Evolutionary conservation across 257 asterid genomes (phyloP).

Genomic region (Solanum paucissectum): DNA sequence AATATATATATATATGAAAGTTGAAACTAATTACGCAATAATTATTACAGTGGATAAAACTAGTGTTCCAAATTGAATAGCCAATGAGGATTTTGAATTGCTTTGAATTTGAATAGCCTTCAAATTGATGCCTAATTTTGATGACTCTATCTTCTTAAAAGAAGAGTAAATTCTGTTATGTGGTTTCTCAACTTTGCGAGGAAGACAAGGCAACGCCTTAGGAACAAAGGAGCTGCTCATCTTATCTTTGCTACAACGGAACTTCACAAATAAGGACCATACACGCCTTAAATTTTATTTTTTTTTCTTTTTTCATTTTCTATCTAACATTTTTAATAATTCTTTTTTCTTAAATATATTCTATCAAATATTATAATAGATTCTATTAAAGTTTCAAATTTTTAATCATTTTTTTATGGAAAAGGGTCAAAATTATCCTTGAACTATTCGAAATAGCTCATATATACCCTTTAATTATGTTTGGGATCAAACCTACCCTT

Average conservation of each 20-base stretch:
- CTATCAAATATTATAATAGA: neutral
- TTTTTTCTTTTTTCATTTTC: no score
- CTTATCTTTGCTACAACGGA: neutral
- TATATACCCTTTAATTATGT: no score
- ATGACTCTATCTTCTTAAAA: neutral
- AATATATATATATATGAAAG: neutral
- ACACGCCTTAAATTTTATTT: neutral
- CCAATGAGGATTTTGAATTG: conserved; percentile 26
- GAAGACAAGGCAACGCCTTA: neutral
- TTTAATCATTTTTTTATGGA: no score
- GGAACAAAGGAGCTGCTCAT: neutral
- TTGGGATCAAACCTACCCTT: no score
- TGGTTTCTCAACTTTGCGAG: neutral
- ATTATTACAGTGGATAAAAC: conserved; percentile 32
- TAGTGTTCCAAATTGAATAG: conserved; percentile 50
- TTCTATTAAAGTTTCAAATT: no score
- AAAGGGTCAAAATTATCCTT: no score
- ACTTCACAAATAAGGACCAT: neutral
- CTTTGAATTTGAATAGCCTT: conserved; percentile 12
- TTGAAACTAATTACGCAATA: neutral
- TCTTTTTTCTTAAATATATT: neutral
- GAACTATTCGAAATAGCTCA: no score
- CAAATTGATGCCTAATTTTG: neutral
- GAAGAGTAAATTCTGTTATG: neutral
- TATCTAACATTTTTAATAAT: no score